phyloP scores from a whole-genome alignment of 2,329 filamentous ascomycete genomes.

The Ophiosphaerella korrae region DNA sequence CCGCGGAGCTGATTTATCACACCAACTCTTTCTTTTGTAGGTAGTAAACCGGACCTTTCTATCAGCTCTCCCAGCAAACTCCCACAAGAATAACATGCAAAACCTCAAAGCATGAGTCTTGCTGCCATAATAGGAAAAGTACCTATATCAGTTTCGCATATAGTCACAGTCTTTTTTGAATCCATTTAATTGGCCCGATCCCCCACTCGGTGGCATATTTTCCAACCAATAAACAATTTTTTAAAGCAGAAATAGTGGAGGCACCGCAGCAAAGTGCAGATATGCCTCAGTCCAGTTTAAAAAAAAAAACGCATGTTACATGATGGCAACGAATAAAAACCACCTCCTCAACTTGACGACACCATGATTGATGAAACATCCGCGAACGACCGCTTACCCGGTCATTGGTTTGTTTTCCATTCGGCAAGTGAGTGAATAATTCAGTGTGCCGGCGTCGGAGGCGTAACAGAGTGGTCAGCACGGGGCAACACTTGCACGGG shows the following conservation, averaged over 20 bases:
- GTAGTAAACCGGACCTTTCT: no score
- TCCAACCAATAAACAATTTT: conserved; percentile 9
- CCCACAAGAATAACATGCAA: background rate
- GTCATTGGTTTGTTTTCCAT: conserved; percentile 11
- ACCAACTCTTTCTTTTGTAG: background rate
- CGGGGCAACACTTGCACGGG: conserved; percentile 13
- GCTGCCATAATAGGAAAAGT: conserved; percentile 4
- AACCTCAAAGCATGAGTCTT: background rate
- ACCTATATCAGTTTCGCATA: conserved; percentile 20
- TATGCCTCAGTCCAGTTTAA: background rate
- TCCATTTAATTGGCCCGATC: conserved; percentile 9
- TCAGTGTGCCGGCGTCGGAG: conserved; percentile 6
- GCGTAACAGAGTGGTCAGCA: background rate
- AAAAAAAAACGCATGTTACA: background rate
- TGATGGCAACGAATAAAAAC: background rate
- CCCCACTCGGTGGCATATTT: conserved; percentile 7
- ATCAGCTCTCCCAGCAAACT: no score
- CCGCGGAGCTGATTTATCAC: background rate
- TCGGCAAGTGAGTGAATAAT: conserved; percentile 4
- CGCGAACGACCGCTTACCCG: conserved; percentile 9
- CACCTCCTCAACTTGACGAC: background rate
- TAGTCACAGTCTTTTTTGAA: conserved; percentile 14
- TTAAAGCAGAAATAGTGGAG: conserved; percentile 1
- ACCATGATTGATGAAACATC: background rate
- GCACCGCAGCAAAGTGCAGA: conserved; percentile 3